Evolutionary conservation across 2,329 filamentous ascomycete genomes (phyloP).

Genomic region (Daldinia sp.): DNA sequence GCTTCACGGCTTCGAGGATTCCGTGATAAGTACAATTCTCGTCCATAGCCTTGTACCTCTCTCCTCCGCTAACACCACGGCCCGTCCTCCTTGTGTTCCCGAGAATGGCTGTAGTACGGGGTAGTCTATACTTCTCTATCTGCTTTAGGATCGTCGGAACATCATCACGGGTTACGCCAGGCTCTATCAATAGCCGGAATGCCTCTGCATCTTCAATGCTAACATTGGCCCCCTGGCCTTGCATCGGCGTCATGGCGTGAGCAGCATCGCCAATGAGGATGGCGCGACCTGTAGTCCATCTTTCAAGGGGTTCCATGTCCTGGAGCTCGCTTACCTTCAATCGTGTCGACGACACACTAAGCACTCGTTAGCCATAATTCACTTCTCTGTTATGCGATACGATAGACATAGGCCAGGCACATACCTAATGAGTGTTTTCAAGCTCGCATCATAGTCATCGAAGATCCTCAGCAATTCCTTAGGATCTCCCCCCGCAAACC

Average conservation of each 20-base stretch:
- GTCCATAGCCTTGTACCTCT: constrained; percentile 35
- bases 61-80: constrained; percentile 31
- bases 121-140: constrained; percentile 38
- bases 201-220: constrained; percentile 46
- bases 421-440: constrained; percentile 42
- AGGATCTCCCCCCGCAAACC: constrained; percentile 43
- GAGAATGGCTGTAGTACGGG: constrained; percentile 37
- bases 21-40: constrained; percentile 38
- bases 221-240: constrained; percentile 45
- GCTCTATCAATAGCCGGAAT: constrained; percentile 41
- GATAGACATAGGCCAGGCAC: background rate
- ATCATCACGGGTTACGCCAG: constrained; percentile 38
- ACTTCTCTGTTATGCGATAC: background rate
- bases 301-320: constrained; percentile 44
- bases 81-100: constrained; percentile 38
- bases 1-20: constrained; percentile 43
- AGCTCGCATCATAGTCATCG: constrained; percentile 36
- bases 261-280: constrained; percentile 48
- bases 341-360: constrained; percentile 40
- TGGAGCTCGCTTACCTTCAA: constrained; percentile 48
- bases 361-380: background rate
- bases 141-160: constrained; percentile 37
- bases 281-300: constrained; percentile 42
- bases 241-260: constrained; percentile 46
- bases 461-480: constrained; percentile 43